Evolutionary conservation across 2,329 filamentous ascomycete genomes (phyloP).

Genomic region (Nannizziopsis barbatae): DNA sequence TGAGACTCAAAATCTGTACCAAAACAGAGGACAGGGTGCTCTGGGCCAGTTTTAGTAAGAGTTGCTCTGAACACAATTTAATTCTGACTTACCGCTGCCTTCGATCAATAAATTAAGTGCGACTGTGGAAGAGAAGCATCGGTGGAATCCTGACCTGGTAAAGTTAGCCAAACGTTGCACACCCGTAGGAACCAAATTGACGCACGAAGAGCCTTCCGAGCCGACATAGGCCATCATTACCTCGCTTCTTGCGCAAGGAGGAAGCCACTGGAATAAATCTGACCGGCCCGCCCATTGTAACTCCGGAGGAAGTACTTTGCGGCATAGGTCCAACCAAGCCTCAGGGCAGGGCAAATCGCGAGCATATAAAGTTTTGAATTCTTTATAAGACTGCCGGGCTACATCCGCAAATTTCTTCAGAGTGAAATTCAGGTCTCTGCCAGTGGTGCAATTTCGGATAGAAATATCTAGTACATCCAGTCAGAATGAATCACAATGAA

Average conservation of each 20-base stretch:
- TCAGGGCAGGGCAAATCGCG: constrained; percentile 26
- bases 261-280: constrained; percentile 28
- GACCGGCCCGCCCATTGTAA: constrained; percentile 26
- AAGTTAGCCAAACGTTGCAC: neutral
- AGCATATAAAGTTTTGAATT: constrained; percentile 26
- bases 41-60: constrained; percentile 11
- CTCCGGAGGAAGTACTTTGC: constrained; percentile 23
- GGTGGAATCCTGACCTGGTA: constrained; percentile 27
- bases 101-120: constrained; percentile 28
- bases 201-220: constrained; percentile 24
- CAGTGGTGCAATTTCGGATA: constrained; percentile 27
- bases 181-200: neutral
- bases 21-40: constrained; percentile 24
- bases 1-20: constrained; percentile 28
- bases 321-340: constrained; percentile 24
- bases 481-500: neutral
- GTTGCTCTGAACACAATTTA: neutral
- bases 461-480: constrained; percentile 20
- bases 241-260: constrained; percentile 26
- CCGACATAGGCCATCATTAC: constrained; percentile 32
- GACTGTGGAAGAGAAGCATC: constrained; percentile 29
- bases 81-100: constrained; percentile 20
- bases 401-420: constrained; percentile 26
- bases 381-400: constrained; percentile 19
- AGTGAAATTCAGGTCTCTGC: constrained; percentile 26